Conservation (phyloP, 1,284 basidiomycete species). For the Malassezia arunalokei region DNA sequence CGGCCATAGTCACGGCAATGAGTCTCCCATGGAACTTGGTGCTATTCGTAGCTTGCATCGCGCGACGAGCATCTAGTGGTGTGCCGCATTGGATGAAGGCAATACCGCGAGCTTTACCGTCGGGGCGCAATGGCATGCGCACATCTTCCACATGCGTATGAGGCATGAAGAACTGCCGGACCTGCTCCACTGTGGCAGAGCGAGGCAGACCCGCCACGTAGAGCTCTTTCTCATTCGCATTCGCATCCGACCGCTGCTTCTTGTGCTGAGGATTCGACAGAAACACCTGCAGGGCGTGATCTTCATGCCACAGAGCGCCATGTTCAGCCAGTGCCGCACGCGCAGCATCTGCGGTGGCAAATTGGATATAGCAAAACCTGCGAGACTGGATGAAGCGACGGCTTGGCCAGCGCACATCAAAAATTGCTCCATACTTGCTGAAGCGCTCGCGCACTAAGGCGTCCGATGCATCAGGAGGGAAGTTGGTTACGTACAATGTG, state of each 20-base stretch:
- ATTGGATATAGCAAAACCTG: constrained; percentile 91
- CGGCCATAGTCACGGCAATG: constrained; percentile 27
- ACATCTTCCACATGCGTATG: constrained; percentile 70
- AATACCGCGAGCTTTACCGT: constrained; percentile 66
- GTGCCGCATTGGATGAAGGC: constrained; percentile 80
- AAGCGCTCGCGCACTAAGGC: constrained; percentile 62
- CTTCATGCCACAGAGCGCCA: constrained; percentile 56
- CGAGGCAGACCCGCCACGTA: constrained; percentile 72
- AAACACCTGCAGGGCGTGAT: constrained; percentile 61
- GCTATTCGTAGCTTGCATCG: constrained; percentile 34
- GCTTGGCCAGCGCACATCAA: constrained; percentile 94
- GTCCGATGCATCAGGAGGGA: constrained; percentile 75
- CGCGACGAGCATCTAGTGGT: constrained; percentile 31
- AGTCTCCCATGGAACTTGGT: constrained; percentile 29
- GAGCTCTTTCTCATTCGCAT: constrained; percentile 65
- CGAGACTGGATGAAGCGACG: constrained; percentile 82
- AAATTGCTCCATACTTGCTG: constrained; percentile 69
- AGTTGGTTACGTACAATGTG: constrained; percentile 92
- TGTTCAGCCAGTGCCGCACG: constrained; percentile 66
- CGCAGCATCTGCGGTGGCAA: constrained; percentile 62
- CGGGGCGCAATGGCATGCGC: constrained; percentile 61
- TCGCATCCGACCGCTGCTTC: constrained; percentile 73
- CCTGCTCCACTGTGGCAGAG: constrained; percentile 60
- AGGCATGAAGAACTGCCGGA: constrained; percentile 60
- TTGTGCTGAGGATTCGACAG: constrained; percentile 81